Evolutionary conservation across 345 rosid genomes (phyloP).

Genomic region (Excoecaria agallocha): DNA sequence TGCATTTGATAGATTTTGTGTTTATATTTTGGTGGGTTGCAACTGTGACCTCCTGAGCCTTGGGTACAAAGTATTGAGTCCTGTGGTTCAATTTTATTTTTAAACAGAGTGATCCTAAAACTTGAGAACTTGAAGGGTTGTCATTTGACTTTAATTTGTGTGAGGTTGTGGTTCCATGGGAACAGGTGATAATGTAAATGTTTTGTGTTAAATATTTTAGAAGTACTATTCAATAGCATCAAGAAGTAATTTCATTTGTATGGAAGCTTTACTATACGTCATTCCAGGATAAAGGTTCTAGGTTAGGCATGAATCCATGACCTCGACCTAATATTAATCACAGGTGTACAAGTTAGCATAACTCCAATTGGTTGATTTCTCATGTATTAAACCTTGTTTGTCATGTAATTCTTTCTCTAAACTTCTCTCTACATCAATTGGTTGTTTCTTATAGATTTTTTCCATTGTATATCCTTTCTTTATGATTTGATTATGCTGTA

Average conservation of each 20-base stretch:
- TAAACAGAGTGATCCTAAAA: slow-evolving; percentile 79
- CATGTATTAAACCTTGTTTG: background rate
- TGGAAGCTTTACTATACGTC: background rate
- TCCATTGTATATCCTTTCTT: background rate
- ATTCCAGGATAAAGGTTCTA: background rate
- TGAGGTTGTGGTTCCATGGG: slow-evolving; percentile 97
- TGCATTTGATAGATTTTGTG: background rate
- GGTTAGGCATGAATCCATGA: background rate
- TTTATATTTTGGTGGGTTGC: background rate
- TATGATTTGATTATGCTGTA: slow-evolving; percentile 24
- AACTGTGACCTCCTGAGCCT: background rate
- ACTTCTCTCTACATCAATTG: background rate
- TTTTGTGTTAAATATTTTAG: background rate
- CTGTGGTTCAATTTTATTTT: slow-evolving; percentile 1
- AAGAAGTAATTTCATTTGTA: background rate
- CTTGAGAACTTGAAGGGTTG: slow-evolving; percentile 77
- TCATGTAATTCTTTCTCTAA: background rate
- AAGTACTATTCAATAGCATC: background rate
- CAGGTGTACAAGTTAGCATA: background rate
- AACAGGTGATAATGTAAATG: slow-evolving; percentile 38
- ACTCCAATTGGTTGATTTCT: background rate
- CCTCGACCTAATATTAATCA: background rate
- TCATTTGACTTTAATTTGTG: slow-evolving; percentile 78
- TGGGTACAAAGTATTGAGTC: background rate
- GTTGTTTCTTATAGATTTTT: background rate